A percentile compares a stretch with the other conserved stretches of the same genome.
Conservation (phyloP, 768 basidiomycete species). For the Leucocoprinus sp. region DNA sequence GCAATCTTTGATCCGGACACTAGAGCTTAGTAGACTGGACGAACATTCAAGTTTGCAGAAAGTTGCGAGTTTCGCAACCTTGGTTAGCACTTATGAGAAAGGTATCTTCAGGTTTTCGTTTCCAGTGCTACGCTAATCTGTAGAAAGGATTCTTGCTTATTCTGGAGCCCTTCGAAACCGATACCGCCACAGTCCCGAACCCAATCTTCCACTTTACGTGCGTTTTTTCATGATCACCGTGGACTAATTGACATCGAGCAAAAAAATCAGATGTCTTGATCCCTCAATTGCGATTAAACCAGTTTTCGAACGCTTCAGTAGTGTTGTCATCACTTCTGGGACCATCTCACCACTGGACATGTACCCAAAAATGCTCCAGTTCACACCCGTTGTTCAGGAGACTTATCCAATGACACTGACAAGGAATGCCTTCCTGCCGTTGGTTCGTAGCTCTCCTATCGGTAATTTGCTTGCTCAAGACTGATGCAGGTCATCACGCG, state of each 20-base stretch:
- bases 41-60: constrained; percentile 91
- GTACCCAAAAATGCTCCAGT: constrained; percentile 99
- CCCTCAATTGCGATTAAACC: constrained; percentile 97
- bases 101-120: constrained; percentile 34
- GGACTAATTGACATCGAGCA: constrained; percentile 14
- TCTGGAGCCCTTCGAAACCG: constrained; percentile 96
- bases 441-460: constrained; percentile 43
- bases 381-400: constrained; percentile 94
- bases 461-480: constrained; percentile 2
- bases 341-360: constrained; percentile 98
- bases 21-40: constrained; percentile 84
- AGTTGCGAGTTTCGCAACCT: constrained; percentile 90
- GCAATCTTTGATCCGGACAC: constrained; percentile 86
- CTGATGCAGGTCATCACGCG: constrained; percentile 81
- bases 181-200: constrained; percentile 97
- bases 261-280: constrained; percentile 73
- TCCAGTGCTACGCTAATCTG: constrained; percentile 2
- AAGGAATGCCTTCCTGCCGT: constrained; percentile 90
- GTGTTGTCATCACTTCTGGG: constrained; percentile 97
- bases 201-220: constrained; percentile 97
- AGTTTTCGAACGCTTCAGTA: constrained; percentile 96
- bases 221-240: not conserved
- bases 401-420: constrained; percentile 97
- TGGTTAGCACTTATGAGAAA: constrained; percentile 97
- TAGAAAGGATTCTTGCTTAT: constrained; percentile 85